phyloP scores from a whole-genome alignment of 129 eudicot species.

The Artemisia tridentata region DNA sequence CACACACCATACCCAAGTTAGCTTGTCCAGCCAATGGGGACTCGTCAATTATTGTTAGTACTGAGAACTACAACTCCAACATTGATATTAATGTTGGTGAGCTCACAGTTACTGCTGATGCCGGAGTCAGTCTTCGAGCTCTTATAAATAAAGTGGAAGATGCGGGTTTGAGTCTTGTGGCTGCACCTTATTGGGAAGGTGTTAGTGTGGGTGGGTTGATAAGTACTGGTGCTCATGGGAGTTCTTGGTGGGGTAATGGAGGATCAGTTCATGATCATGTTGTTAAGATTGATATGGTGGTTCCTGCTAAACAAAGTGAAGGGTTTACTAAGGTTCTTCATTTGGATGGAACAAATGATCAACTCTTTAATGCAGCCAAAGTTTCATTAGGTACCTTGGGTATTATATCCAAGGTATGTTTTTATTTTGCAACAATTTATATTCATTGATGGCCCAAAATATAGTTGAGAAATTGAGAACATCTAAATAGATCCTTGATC shows the following conservation, averaged over 20 bases:
- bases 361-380: slow-evolving; percentile 57
- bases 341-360: slow-evolving; percentile 38
- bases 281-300: slow-evolving; percentile 47
- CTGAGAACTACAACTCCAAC: slow-evolving; percentile 43
- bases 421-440: background rate
- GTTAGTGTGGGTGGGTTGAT: slow-evolving; percentile 72
- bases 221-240: slow-evolving; percentile 83
- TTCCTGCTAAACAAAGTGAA: slow-evolving; percentile 38
- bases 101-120: slow-evolving; percentile 58
- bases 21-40: slow-evolving; percentile 50
- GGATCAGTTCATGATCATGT: slow-evolving; percentile 83
- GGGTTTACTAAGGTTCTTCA: slow-evolving; percentile 60
- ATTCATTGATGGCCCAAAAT: no score
- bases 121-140: slow-evolving; percentile 60
- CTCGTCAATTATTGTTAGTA: slow-evolving; percentile 53
- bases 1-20: slow-evolving; percentile 80
- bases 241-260: slow-evolving; percentile 88
- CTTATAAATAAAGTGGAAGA: slow-evolving; percentile 48
- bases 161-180: slow-evolving; percentile 63
- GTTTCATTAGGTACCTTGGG: slow-evolving; percentile 76
- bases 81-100: slow-evolving; percentile 37
- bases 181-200: slow-evolving; percentile 89
- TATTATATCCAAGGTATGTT: slow-evolving; percentile 68
- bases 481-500: no score
- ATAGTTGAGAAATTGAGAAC: no score